phyloP scores from a whole-genome alignment of 2,329 filamentous ascomycete species.

The Aspergillus fumigatus region DNA sequence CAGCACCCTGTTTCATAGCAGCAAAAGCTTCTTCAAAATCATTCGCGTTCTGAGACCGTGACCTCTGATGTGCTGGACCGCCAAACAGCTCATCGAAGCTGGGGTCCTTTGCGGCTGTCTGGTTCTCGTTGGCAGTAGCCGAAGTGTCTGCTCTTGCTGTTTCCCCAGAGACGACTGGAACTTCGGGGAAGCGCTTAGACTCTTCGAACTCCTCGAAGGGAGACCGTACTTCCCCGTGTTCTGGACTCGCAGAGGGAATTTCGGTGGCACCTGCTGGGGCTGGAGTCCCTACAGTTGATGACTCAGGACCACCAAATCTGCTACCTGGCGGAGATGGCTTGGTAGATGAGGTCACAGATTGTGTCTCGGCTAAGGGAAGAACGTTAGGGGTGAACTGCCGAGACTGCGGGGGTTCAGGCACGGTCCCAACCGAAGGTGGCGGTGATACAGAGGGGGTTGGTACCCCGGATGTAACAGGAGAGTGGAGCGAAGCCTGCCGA shows the following conservation, averaged over 20 bases:
- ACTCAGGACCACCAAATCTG: slow-evolving; percentile 52
- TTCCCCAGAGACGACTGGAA: slow-evolving; percentile 15
- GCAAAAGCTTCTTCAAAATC: slow-evolving; percentile 47
- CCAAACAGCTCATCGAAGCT: slow-evolving; percentile 46
- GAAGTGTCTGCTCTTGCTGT: slow-evolving; percentile 46
- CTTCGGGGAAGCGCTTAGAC: slow-evolving; percentile 18
- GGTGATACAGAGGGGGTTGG: slow-evolving; percentile 62
- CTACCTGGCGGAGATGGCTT: slow-evolving; percentile 71
- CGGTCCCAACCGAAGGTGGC: slow-evolving; percentile 38
- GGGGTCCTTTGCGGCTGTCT: slow-evolving; percentile 29
- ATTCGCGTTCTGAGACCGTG: slow-evolving; percentile 42
- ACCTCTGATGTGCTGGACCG: slow-evolving; percentile 39
- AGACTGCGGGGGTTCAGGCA: slow-evolving; percentile 54
- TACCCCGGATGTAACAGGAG: slow-evolving; percentile 44
- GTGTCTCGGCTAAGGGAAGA: slow-evolving; percentile 63
- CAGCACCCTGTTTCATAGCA: slow-evolving; percentile 44
- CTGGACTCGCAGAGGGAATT: slow-evolving; percentile 27
- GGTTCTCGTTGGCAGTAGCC: slow-evolving; percentile 18
- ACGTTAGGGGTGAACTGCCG: slow-evolving; percentile 74
- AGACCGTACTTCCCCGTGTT: slow-evolving; percentile 19
- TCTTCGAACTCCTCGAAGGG: slow-evolving; percentile 32
- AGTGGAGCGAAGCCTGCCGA: slow-evolving; percentile 39
- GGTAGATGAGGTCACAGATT: slow-evolving; percentile 71
- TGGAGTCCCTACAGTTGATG: slow-evolving; percentile 42
- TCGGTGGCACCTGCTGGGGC: slow-evolving; percentile 35